Conservation (phyloP, 2,329 filamentous ascomycete genomes). For the Diaporthe australafricana region DNA sequence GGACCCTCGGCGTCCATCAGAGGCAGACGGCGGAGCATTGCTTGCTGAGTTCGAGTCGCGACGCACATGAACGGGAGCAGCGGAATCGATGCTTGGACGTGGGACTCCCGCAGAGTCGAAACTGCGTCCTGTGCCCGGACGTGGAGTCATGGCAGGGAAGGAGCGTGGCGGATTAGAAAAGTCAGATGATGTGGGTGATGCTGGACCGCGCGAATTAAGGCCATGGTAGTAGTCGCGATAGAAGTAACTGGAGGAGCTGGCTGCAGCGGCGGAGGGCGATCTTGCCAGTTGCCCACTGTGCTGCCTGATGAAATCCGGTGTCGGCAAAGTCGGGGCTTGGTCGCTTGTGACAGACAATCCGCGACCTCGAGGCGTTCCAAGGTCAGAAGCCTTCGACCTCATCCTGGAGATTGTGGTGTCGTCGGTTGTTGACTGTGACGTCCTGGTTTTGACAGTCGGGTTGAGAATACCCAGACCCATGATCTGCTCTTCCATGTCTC, state of each 20-base stretch:
- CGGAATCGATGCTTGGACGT: constrained; percentile 64
- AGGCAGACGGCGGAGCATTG: constrained; percentile 59
- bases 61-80: constrained; percentile 38
- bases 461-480: constrained; percentile 82
- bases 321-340: constrained; percentile 70
- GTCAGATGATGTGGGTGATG: constrained; percentile 69
- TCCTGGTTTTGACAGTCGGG: constrained; percentile 71
- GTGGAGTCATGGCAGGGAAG: constrained; percentile 56
- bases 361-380: constrained; percentile 62
- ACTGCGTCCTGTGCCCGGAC: constrained; percentile 71
- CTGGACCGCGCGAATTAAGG: constrained; percentile 63
- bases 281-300: constrained; percentile 73
- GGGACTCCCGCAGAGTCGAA: constrained; percentile 64
- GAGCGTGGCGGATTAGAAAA: constrained; percentile 61
- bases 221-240: constrained; percentile 66
- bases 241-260: constrained; percentile 66
- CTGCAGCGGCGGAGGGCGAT: constrained; percentile 60
- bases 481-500: constrained; percentile 78
- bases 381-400: constrained; percentile 61
- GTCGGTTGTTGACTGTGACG: constrained; percentile 68
- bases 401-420: constrained; percentile 64
- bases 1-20: constrained; percentile 70
- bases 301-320: constrained; percentile 74
- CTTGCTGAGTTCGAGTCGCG: constrained; percentile 69
- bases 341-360: constrained; percentile 73